Percentiles rank a stretch among this genome's conserved stretches.
Conservation (phyloP, 1,284 basidiomycete species). For the Farysia itapuensis region DNA sequence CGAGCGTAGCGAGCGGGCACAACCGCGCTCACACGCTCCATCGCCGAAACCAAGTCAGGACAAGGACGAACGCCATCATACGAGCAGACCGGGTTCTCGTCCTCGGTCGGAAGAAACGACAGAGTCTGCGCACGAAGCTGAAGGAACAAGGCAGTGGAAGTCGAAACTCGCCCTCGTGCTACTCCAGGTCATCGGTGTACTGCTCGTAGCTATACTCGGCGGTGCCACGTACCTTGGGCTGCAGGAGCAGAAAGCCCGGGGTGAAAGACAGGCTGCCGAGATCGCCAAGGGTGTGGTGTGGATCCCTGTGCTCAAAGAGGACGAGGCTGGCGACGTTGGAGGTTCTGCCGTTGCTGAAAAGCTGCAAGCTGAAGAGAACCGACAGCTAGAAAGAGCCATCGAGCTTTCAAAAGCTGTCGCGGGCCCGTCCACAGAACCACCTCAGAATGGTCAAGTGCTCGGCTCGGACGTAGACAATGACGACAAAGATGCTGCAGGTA, state of each 20-base stretch:
- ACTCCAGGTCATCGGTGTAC: constrained; percentile 29
- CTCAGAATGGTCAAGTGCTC: not conserved
- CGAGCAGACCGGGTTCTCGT: not conserved
- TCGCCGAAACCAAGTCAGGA: constrained; percentile 1
- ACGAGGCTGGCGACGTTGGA: constrained; percentile 28
- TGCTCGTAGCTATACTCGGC: constrained; percentile 33
- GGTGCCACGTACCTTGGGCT: constrained; percentile 39
- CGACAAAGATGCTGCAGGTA: constrained; percentile 10
- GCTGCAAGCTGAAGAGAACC: constrained; percentile 14
- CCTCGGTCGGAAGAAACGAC: not conserved
- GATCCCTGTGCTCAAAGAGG: constrained; percentile 40
- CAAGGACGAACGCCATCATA: not conserved
- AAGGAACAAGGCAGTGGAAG: constrained; percentile 16
- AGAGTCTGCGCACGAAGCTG: not conserved
- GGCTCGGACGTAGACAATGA: constrained; percentile 16
- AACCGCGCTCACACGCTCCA: not conserved
- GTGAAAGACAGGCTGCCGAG: constrained; percentile 22
- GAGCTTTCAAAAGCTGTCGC: constrained; percentile 10
- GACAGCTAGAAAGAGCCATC: constrained; percentile 25
- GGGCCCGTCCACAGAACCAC: no score
- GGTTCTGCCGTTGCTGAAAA: constrained; percentile 10
- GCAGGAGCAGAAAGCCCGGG: constrained; percentile 31
- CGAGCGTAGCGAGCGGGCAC: not conserved
- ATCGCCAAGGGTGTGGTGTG: constrained; percentile 49
- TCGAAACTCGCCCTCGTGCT: constrained; percentile 18